Base-by-base conservation (phyloP, 2,329 filamentous ascomycete genomes). In the Stagonosporopsis vannaccii region DNA sequence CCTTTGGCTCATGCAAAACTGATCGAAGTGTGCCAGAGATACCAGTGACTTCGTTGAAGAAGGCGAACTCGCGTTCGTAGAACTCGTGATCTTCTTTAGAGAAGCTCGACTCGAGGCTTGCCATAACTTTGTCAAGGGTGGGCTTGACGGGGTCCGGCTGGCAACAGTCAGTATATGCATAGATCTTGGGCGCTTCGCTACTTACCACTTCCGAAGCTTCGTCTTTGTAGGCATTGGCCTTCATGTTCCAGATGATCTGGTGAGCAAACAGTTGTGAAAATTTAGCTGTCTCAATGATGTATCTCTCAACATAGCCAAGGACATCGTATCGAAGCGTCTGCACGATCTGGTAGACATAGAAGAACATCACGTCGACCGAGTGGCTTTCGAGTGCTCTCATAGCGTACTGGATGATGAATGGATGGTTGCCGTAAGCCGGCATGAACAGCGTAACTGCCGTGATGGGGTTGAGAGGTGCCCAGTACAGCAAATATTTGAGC, bases 221-320 rank as follows among this genome's bases (percentile, higher is more conserved):
- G 63, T 99, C 96, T 75, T 97, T 99, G 83, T 91, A 99, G 1
- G 93, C 91, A 75, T 99, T 99, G 28, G 95, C 95, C 75, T 98
- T 99, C 90, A 99, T 99, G 75, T 99, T 99, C 95, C 96, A 99
- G 72, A 99, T 99, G 65, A 99, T 98, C 70, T 99, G 95, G 75
- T 99, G 96, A 2, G 96, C 94, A 76, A 99, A 99, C 8, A 98
- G 80, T 75, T 98, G 95, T n/a, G 95, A 98, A 71, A 97, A 93
- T 68, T 96, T 94, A 1, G 93, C 95, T 0, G 96, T 97, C 78
- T 99, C 95, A 15, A 98, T 83, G 51, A 99, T 98, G 72, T 97
- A 99, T 40, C 94, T 86, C 76, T 97, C 92, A 2, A 97, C 93
- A 71, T 99, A 99, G 52, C 95, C 95, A 22, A 99, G 82, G 12